These are phyloP conservation scores for Spergularia bocconei DNA, from an alignment of 148 eudicot species.

Conservation along the genomic window DNA sequence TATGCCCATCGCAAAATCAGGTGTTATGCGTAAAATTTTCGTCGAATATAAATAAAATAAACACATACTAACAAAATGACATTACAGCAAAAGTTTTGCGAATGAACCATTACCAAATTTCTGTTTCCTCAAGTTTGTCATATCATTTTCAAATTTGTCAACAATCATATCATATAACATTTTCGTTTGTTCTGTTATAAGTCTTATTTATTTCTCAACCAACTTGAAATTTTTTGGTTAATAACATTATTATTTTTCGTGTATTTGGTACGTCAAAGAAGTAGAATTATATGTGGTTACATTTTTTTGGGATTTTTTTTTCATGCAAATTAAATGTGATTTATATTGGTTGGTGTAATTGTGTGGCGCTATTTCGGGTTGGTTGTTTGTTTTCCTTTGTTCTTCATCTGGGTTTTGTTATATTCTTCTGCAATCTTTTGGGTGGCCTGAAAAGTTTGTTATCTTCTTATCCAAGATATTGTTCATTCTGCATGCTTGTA, in stretches of 20 bases:
- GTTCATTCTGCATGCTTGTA: background rate
- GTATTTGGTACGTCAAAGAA: too few relatives aligned
- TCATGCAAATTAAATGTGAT: background rate
- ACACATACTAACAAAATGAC: background rate
- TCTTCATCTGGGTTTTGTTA: background rate
- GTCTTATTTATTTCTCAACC: too few relatives aligned
- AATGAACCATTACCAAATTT: background rate
- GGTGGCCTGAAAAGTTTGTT: background rate
- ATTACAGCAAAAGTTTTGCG: background rate
- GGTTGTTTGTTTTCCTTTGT: slow-evolving; percentile 12
- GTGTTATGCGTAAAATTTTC: too few relatives aligned
- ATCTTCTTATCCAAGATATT: slow-evolving; percentile 4
- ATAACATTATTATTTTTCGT: too few relatives aligned
- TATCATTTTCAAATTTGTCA: background rate
- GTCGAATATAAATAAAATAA: too few relatives aligned
- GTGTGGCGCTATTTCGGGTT: background rate
- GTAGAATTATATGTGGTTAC: too few relatives aligned
- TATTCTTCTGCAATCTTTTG: background rate
- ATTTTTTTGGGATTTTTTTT: background rate
- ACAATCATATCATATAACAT: background rate
- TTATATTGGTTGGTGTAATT: background rate
- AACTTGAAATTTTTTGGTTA: too few relatives aligned
- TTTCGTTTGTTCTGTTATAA: too few relatives aligned
- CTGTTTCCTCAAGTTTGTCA: background rate
- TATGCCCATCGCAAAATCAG: too few relatives aligned